Evolutionary conservation across 345 rosid genomes (phyloP).

Genomic region (Boechera retrofracta): DNA sequence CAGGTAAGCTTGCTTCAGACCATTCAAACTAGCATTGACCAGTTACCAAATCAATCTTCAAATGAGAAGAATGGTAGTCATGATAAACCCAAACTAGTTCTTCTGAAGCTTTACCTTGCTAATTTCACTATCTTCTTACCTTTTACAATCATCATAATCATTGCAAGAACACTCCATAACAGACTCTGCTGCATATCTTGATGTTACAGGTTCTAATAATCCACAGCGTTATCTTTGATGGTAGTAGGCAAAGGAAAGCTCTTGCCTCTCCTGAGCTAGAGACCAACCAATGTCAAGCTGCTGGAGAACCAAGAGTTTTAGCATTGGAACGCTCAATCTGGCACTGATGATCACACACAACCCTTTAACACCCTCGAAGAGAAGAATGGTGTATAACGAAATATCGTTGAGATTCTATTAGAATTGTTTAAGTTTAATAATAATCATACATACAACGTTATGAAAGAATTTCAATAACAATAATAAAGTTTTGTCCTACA

Average conservation of each 20-base stretch:
- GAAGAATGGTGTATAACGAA: neutral
- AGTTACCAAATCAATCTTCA: constrained; percentile 5
- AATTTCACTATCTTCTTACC: constrained; percentile 4
- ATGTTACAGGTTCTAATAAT: constrained; percentile 30
- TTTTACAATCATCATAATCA: neutral
- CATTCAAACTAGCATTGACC: constrained; percentile 28
- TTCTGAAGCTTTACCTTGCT: constrained; percentile 15
- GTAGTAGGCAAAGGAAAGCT: constrained; percentile 20
- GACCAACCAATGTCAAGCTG: neutral
- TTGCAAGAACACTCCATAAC: constrained; percentile 20
- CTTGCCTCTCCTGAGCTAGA: constrained; percentile 12
- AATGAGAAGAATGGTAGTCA: neutral
- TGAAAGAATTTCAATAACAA: constrained; percentile 26
- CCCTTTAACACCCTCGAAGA: constrained; percentile 32
- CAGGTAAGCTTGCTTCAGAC: constrained; percentile 31
- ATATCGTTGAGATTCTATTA: constrained; percentile 1
- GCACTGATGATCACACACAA: constrained; percentile 41
- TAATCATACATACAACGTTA: constrained; percentile 19
- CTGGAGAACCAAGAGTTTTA: constrained; percentile 26
- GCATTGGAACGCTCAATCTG: constrained; percentile 25
- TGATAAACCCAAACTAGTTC: constrained; percentile 20
- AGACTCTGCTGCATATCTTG: constrained; percentile 14
- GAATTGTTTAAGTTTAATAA: neutral
- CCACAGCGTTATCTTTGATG: neutral
- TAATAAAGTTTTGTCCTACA: neutral